Percentiles rank a stretch among this genome's conserved stretches.
Evolutionary conservation across 2,329 filamentous ascomycete species (phyloP).

Genomic region (Coniochaeta prunicola): DNA sequence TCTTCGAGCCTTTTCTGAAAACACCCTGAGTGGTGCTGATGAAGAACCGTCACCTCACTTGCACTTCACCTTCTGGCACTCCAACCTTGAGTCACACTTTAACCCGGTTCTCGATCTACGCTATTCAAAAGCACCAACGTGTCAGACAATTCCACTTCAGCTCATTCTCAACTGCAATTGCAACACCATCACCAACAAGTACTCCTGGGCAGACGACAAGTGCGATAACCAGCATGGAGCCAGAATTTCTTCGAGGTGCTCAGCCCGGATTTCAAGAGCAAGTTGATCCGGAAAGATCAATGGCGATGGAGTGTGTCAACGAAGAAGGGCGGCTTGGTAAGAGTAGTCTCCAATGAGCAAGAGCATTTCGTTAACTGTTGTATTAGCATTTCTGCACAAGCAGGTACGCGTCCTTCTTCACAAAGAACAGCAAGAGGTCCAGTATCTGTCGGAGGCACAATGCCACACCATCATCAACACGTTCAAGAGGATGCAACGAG

Average conservation of each 20-base stretch:
- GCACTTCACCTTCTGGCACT: too few species aligned
- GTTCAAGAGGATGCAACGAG: background rate
- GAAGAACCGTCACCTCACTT: too few species aligned
- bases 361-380: background rate
- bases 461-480: background rate
- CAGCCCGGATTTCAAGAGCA: background rate
- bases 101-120: too few species aligned
- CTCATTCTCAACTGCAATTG: too few species aligned
- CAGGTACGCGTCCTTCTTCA: background rate
- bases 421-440: background rate
- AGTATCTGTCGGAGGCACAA: background rate
- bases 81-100: too few species aligned
- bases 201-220: background rate
- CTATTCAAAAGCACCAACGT: too few species aligned
- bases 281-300: background rate
- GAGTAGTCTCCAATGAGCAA: background rate
- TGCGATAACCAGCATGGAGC: background rate
- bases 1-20: too few species aligned
- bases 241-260: background rate
- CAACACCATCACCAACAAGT: background rate
- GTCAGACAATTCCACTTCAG: too few species aligned
- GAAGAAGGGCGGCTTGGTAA: background rate
- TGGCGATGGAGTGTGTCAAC: background rate
- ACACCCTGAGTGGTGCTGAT: too few species aligned
- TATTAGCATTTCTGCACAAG: background rate